Evolutionary conservation across 1,139 yeast species (phyloP).

Genomic region (Kodamaea sp.): DNA sequence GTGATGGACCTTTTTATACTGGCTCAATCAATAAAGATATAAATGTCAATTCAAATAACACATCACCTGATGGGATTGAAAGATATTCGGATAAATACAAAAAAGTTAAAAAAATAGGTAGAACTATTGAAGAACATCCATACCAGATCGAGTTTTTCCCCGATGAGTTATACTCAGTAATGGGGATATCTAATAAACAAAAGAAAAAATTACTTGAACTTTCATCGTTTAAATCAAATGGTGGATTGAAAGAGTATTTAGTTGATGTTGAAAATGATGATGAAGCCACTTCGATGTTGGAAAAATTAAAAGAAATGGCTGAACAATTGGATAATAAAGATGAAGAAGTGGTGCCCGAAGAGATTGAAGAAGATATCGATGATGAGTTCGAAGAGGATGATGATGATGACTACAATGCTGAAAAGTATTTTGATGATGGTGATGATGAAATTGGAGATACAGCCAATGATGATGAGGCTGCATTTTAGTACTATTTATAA

Average conservation of each 20-base stretch:
- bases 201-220: constrained; percentile 50
- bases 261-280: constrained; percentile 25
- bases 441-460: constrained; percentile 76
- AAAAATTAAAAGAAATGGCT: constrained; percentile 58
- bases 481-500: constrained; percentile 10
- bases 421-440: constrained; percentile 60
- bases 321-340: constrained; percentile 49
- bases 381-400: constrained; percentile 64
- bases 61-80: constrained; percentile 54
- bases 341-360: constrained; percentile 39
- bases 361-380: constrained; percentile 46
- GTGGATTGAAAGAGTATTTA: constrained; percentile 38
- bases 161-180: constrained; percentile 67
- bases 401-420: constrained; percentile 60
- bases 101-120: constrained; percentile 69
- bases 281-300: constrained; percentile 46
- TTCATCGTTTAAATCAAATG: constrained; percentile 45
- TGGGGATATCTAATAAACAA: constrained; percentile 62
- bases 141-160: constrained; percentile 73
- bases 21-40: constrained; percentile 43
- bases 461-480: constrained; percentile 62
- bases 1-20: constrained; percentile 75
- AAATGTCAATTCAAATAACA: constrained; percentile 11
- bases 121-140: constrained; percentile 81
- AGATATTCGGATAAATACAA: constrained; percentile 73